Evolutionary conservation across 2,329 filamentous ascomycete genomes (phyloP), one percentile per base, ranked within the genome.

Genomic region (Fusarium transvaalense): DNA sequence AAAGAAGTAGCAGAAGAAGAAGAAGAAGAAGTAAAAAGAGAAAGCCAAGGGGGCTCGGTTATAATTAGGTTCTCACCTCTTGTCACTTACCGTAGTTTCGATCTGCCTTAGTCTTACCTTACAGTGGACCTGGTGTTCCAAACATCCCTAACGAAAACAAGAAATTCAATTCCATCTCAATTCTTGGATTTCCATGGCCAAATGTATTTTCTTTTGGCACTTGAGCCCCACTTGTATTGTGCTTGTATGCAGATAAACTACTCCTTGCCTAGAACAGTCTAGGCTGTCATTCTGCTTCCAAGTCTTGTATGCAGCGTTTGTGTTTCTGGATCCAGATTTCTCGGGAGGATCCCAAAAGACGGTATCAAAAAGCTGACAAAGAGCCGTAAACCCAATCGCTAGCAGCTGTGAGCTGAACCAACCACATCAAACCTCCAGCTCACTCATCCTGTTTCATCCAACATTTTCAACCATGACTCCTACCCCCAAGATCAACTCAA

Each of bases 401-500:
- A 41, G 51, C 51, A 39, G 51, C 51, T 55, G 39, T 35, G 32
- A 45, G 41, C 62, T 62, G 50, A 56, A 56, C 61, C 52, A 69
- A 69, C 66, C 61, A 69, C 29, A 56, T 15, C 34, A 42, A 32
- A 29, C 53, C 34, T 51, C 17, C 29, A 42, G 21, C 53, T 41
- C 31, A 32, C n/a, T 42, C 41, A 37, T 38, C 17, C 21, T 31
- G 32, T 25, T 31, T 62, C 27, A 58, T 53, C 19, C 43, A 56
- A 38, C 57, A n/a, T 43, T 41, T 41, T 27, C 23, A 54, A 48
- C 17, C 43, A 85, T 85, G 83, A 79, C 83, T 9, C 80, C 84
- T 37, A 91, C 83, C 7, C 80, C 84, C 35, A 91, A 89, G 74
- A 91, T 92, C 76, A 92, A 88, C 54, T 82, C 88, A 71, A 92